Conservation (phyloP, 2,329 filamentous ascomycete genomes). For the Colletotrichum sp. region DNA sequence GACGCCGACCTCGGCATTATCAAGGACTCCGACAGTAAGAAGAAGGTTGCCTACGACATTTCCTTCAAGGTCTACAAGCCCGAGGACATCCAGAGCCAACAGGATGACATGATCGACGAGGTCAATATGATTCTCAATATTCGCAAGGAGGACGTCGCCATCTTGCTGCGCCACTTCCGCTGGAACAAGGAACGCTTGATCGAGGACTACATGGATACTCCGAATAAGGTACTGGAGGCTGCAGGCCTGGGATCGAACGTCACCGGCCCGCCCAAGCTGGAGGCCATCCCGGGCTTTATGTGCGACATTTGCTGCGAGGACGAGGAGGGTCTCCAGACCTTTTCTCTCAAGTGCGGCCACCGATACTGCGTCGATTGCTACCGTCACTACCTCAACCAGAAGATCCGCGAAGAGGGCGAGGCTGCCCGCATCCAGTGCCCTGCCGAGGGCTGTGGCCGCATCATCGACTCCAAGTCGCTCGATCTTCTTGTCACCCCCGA, state of each 20-base stretch:
- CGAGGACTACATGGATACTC: slow-evolving; percentile 93
- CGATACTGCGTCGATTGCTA: slow-evolving; percentile 95
- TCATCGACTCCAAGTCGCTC: slow-evolving; percentile 89
- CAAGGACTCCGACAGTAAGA: slow-evolving; percentile 73
- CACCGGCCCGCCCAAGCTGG: slow-evolving; percentile 68
- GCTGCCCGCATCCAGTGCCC: slow-evolving; percentile 95
- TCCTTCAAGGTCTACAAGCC: slow-evolving; percentile 84
- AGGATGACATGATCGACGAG: slow-evolving; percentile 85
- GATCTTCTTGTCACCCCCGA: slow-evolving; percentile 73
- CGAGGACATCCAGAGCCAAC: slow-evolving; percentile 80
- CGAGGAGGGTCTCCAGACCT: slow-evolving; percentile 75
- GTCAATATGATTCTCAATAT: slow-evolving; percentile 92
- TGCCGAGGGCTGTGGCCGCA: slow-evolving; percentile 82
- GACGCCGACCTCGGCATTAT: slow-evolving; percentile 59
- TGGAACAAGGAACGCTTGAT: slow-evolving; percentile 98
- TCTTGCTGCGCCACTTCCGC: slow-evolving; percentile 84
- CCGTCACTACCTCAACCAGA: slow-evolving; percentile 86
- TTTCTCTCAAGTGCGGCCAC: slow-evolving; percentile 94
- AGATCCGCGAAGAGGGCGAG: slow-evolving; percentile 95
- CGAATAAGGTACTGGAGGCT: slow-evolving; percentile 79
- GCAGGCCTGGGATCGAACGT: slow-evolving; percentile 78
- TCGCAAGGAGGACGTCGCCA: slow-evolving; percentile 87
- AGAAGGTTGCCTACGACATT: slow-evolving; percentile 80
- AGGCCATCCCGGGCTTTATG: slow-evolving; percentile 76
- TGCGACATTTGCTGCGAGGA: slow-evolving; percentile 99